phyloP scores from a whole-genome alignment of 805 yeast species.

The Tetrapisispora iriomotensis region DNA sequence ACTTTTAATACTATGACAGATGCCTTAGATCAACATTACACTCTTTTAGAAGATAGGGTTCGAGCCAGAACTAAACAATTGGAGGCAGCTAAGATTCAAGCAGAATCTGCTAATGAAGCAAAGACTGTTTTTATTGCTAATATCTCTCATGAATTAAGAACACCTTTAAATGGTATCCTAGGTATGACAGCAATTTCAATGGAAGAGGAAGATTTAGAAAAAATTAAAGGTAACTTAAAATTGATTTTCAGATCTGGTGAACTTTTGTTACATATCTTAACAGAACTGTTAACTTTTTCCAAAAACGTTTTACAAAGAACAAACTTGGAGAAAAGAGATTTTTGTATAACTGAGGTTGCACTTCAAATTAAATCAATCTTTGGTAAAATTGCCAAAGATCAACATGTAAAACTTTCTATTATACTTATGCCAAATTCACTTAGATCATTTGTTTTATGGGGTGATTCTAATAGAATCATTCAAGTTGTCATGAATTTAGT shows the following conservation, averaged over 20 bases:
- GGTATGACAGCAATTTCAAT: conserved; percentile 93
- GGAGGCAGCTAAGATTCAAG: conserved; percentile 79
- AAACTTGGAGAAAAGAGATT: conserved; percentile 72
- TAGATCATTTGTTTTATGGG: conserved; percentile 59
- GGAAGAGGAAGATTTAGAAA: conserved; percentile 65
- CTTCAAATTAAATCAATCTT: conserved; percentile 80
- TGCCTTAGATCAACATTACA: conserved; percentile 75
- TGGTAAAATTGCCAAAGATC: conserved; percentile 67
- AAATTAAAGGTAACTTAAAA: conserved; percentile 68
- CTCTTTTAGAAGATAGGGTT: conserved; percentile 81
- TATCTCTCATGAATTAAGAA: conserved; percentile 87
- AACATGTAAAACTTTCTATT: conserved; percentile 57
- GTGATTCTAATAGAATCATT: conserved; percentile 83
- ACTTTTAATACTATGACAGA: conserved; percentile 89
- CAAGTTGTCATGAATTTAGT: conserved; percentile 91
- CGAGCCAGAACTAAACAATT: conserved; percentile 76
- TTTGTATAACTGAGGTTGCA: conserved; percentile 70
- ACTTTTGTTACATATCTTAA: conserved; percentile 72
- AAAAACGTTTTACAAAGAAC: conserved; percentile 77
- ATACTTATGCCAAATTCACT: conserved; percentile 49
- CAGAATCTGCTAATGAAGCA: conserved; percentile 93
- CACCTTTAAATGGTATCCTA: conserved; percentile 90
- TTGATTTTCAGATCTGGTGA: conserved; percentile 90
- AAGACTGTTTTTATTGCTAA: conserved; percentile 90
- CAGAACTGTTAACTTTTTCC: conserved; percentile 83